Base-by-base conservation (phyloP, 2,329 filamentous ascomycete species). In the Colletotrichum lupini region DNA sequence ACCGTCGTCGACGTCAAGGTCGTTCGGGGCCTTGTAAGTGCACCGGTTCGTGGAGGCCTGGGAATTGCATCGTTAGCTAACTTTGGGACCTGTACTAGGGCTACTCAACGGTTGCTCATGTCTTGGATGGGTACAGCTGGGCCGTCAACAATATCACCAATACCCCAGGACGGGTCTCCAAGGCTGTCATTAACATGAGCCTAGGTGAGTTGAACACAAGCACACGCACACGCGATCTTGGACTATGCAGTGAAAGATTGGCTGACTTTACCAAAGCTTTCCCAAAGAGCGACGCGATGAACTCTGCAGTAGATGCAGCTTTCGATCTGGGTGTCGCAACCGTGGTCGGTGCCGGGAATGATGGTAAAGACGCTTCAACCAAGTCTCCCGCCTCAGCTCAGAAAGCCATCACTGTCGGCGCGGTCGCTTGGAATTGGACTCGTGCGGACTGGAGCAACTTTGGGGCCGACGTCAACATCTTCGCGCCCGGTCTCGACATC, bases 291-390 rank as follows among this genome's bases (percentile, higher is more conserved):
- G 11, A 76, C 28, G 87, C 87, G 49, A 83, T 89, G 14, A 81
- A 84, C 49, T 81, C 79, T 28, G 86, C 87, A 58, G 84, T 85
- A 76, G 76, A 78, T 24, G 49, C 22, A 77, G 79, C 2, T 88
- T 88, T 22, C 37, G 37, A 42, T 8, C 37, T 42, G 6, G 37
- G 37, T 42, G 80, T 91, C 32, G 83, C 88, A 59, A 83, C 87
- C 1, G 85, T 87, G 28, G 87, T 89, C 0, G 87, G 89, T 4
- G 88, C 89, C 14, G 89, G 89, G 14, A 90, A 90, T 77, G 19
- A 11, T 11, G 35, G 53, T 22, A 77, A 76, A n/a, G 81, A 87
- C 65, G 83, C 83, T 1, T n/a, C 26, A 2, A 26, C 19, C 16
- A n/a, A 53, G 6, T 16, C 62, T 14, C 42, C 46, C 9, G 24